These are phyloP conservation scores for Entelexis sorbosivorans DNA, from an alignment of 1,139 yeast genomes.

Conservation along the genomic window DNA sequence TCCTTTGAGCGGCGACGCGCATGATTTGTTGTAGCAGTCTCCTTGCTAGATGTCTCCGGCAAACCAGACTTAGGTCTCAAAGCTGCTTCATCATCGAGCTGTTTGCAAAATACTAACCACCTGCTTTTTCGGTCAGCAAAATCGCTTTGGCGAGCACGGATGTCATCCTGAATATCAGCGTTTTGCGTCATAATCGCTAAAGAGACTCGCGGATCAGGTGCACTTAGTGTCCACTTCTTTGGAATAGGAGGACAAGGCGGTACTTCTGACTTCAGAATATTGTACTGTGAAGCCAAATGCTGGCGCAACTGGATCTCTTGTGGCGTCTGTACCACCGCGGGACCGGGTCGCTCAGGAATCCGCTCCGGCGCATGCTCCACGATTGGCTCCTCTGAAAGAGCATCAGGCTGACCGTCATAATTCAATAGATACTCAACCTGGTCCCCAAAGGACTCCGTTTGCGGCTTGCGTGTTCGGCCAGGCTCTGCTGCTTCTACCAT, in stretches of 20 bases:
- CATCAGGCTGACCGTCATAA: neutral
- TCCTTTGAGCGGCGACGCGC: slow-evolving; percentile 2
- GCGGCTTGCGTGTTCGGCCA: neutral
- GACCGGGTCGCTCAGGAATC: neutral
- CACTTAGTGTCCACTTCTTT: neutral
- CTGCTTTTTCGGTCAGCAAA: neutral
- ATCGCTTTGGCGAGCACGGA: neutral
- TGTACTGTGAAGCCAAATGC: neutral
- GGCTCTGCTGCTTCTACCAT: neutral
- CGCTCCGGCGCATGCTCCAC: neutral
- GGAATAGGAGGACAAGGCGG: neutral
- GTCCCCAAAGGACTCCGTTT: neutral
- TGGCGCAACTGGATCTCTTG: neutral
- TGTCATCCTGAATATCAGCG: neutral
- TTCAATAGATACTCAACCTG: neutral
- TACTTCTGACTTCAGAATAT: neutral
- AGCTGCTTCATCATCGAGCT: slow-evolving; percentile 4
- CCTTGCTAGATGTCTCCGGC: neutral
- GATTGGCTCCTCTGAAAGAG: neutral
- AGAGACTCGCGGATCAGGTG: neutral
- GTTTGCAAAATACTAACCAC: neutral
- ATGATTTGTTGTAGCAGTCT: neutral
- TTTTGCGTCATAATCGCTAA: neutral
- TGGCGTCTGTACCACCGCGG: neutral
- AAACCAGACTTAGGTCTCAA: neutral